Evolutionary conservation across 768 basidiomycete genomes (phyloP).

Genomic region (Collybia sordida): DNA sequence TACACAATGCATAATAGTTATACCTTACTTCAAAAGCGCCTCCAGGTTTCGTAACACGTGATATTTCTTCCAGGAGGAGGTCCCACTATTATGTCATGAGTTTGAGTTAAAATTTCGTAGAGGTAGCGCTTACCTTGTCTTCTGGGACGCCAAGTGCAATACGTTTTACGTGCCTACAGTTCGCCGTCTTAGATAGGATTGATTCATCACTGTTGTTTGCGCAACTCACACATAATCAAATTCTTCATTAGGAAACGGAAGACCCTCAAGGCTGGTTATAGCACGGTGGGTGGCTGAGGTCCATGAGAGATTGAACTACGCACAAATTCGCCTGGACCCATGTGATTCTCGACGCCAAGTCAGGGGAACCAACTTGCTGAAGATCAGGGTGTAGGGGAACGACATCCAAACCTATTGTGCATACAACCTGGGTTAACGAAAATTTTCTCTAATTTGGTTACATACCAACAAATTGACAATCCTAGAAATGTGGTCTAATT

Average conservation of each 20-base stretch:
- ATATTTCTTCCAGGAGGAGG: conserved; percentile 62
- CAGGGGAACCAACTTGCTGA: conserved; percentile 52
- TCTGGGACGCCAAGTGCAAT: conserved; percentile 77
- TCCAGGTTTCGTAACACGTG: conserved; percentile 71
- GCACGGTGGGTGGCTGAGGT: conserved; percentile 3
- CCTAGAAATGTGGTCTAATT: conserved; percentile 27
- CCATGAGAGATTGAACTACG: conserved; percentile 19
- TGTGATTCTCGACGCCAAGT: conserved; percentile 59
- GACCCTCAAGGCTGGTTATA: conserved; percentile 53
- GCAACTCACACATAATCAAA: conserved; percentile 73
- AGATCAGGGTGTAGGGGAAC: conserved; percentile 74
- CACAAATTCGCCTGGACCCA: conserved; percentile 79
- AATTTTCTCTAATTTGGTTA: conserved; percentile 1
- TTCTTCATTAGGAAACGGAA: conserved; percentile 70
- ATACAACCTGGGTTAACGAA: background rate
- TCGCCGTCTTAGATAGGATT: conserved; percentile 5
- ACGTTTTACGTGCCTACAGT: conserved; percentile 63
- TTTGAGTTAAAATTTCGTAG: background rate
- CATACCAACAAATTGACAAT: conserved; percentile 65
- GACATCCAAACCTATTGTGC: conserved; percentile 56
- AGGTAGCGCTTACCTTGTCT: conserved; percentile 49
- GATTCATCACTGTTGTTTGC: background rate
- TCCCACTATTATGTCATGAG: conserved; percentile 53
- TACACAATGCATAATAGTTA: background rate
- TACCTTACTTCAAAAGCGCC: conserved; percentile 63